These are phyloP conservation scores for Lyophyllum atratum DNA, from an alignment of 768 basidiomycete genomes.

Conservation along the genomic window DNA sequence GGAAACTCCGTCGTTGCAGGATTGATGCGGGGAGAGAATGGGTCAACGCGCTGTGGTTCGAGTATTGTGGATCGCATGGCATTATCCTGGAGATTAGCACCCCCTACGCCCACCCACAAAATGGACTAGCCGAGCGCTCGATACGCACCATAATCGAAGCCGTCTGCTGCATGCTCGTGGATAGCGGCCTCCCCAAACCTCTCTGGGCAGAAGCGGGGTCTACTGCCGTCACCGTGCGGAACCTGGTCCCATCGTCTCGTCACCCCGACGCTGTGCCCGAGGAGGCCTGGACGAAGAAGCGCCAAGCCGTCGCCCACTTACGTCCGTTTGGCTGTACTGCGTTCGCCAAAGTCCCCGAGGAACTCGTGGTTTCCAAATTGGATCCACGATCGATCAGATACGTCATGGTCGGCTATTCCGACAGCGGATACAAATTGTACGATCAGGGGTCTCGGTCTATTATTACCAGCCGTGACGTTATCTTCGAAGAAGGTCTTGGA, in stretches of 20 bases:
- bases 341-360: background rate
- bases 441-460: background rate
- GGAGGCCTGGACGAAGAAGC: background rate
- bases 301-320: background rate
- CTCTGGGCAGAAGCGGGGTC: too few species aligned
- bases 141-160: slow-evolving; percentile 22
- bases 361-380: slow-evolving; percentile 1
- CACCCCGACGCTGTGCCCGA: too few species aligned
- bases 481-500: background rate
- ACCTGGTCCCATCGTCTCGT: too few species aligned
- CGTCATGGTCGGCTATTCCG: background rate
- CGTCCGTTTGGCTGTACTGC: slow-evolving; percentile 9
- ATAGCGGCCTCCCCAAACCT: too few species aligned
- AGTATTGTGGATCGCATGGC: slow-evolving; percentile 18
- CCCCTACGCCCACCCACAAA: slow-evolving; percentile 27
- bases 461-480: background rate
- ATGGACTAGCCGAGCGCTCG: slow-evolving; percentile 26
- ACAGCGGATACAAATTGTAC: background rate
- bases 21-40: slow-evolving; percentile 31
- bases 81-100: slow-evolving; percentile 22
- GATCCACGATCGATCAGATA: background rate
- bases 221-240: too few species aligned
- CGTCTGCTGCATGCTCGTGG: slow-evolving; percentile 14
- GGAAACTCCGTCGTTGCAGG: slow-evolving; percentile 1
- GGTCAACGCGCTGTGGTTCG: slow-evolving; percentile 19